phyloP scores from a whole-genome alignment of 345 rosid genomes.

The Hibiscus mutabilis region DNA sequence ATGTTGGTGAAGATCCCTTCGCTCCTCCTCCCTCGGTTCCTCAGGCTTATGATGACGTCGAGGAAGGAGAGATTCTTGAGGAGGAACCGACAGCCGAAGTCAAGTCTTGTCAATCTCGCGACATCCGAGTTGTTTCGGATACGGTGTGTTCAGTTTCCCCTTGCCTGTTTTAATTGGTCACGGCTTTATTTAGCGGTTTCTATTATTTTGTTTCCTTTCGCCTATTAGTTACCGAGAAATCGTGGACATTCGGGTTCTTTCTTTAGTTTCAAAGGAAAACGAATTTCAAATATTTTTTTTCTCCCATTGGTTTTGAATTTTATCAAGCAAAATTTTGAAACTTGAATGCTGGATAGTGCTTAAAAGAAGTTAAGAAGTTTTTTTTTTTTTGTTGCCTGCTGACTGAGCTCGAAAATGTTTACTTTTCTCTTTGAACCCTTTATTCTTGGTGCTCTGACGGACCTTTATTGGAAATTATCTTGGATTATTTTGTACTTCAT shows the following conservation, averaged over 20 bases:
- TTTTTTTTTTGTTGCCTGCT: background rate
- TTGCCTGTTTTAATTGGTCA: background rate
- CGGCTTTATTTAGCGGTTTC: background rate
- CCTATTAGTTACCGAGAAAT: background rate
- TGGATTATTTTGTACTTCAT: conserved; percentile 11
- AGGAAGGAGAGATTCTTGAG: conserved; percentile 97
- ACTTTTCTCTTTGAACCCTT: background rate
- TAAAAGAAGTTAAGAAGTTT: background rate
- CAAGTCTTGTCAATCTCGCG: conserved; percentile 26
- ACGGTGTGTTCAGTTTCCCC: conserved; percentile 55
- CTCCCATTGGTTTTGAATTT: background rate
- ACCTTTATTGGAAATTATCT: background rate
- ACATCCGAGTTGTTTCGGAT: conserved; percentile 24
- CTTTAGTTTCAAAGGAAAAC: background rate
- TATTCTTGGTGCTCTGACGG: conserved; percentile 30
- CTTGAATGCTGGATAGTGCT: background rate
- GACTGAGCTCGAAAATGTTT: background rate
- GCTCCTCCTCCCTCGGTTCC: conserved; percentile 18
- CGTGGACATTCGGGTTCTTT: background rate
- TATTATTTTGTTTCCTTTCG: background rate
- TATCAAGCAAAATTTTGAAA: background rate
- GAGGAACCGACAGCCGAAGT: conserved; percentile 37
- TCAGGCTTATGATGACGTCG: conserved; percentile 60
- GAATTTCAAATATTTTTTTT: background rate
- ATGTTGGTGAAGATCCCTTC: conserved; percentile 22